Evolutionary conservation across 2,329 filamentous ascomycete genomes (phyloP).

Genomic region (Sporothrix pseudoabietina): DNA sequence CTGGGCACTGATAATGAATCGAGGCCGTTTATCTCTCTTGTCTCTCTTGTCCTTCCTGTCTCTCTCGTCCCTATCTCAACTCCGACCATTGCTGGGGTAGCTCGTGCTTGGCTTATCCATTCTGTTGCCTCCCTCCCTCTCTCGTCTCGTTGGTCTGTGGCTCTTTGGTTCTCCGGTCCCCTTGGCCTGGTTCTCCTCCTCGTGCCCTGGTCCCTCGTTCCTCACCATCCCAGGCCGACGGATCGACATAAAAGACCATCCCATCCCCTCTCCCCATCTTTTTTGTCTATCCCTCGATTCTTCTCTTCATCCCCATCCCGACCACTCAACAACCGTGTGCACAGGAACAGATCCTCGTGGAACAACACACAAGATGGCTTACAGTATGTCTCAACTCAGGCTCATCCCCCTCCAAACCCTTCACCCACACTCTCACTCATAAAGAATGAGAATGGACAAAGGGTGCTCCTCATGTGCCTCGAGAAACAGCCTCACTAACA

Average conservation of each 20-base stretch:
- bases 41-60: neutral
- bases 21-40: conserved; percentile 10
- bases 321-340: neutral
- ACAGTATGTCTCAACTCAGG: conserved; percentile 15
- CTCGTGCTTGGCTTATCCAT: conserved; percentile 18
- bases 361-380: conserved; percentile 28
- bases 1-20: conserved; percentile 6
- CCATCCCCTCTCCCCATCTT: neutral
- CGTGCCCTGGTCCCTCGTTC: neutral
- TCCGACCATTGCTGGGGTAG: conserved; percentile 22
- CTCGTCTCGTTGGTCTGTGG: neutral
- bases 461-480: neutral
- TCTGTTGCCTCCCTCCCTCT: conserved; percentile 4
- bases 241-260: conserved; percentile 31
- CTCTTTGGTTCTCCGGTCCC: neutral
- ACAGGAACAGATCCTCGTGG: conserved; percentile 20
- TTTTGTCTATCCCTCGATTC: neutral
- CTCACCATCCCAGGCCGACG: neutral
- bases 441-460: neutral
- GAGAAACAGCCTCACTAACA: neutral
- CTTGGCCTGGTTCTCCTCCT: neutral
- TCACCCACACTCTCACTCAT: neutral
- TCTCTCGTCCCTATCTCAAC: neutral
- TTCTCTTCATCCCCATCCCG: conserved; percentile 19
- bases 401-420: neutral